These are phyloP conservation scores for Strigomonas culicis DNA, from an alignment of 208 protist species.

Conservation along the genomic window DNA sequence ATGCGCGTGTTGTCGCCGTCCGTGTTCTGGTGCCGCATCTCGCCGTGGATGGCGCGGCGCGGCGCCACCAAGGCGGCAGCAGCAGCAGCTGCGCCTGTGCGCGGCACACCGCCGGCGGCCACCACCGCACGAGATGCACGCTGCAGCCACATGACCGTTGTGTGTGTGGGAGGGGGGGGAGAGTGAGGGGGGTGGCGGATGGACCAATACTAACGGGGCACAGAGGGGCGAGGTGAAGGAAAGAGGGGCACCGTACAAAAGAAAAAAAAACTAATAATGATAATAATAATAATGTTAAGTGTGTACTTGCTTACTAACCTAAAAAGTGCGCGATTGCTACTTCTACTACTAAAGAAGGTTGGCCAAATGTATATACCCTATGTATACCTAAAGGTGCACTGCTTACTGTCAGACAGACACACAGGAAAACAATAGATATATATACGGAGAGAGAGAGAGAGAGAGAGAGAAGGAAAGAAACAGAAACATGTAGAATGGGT, in stretches of 20 bases:
- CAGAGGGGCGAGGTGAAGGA: neutral
- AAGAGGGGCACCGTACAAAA: neutral
- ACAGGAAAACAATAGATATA: too few species aligned
- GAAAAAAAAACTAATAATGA: neutral
- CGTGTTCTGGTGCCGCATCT: slow-evolving; percentile 87
- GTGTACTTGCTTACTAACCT: too few species aligned
- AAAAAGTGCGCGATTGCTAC: too few species aligned
- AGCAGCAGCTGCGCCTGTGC: neutral
- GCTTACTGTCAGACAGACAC: neutral
- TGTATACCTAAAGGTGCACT: neutral
- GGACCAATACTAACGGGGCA: neutral
- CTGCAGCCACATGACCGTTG: neutral
- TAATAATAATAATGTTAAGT: neutral
- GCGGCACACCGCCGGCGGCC: neutral
- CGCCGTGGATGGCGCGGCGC: slow-evolving; percentile 57
- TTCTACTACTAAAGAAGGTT: neutral
- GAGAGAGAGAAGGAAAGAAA: too few species aligned
- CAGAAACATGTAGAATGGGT: too few species aligned
- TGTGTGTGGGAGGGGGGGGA: neutral
- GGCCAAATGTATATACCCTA: neutral
- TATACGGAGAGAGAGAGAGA: neutral
- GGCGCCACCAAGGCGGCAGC: neutral
- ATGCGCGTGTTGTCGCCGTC: slow-evolving; percentile 89
- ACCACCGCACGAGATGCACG: neutral
- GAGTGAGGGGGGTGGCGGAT: neutral